Evolutionary conservation across 2,329 filamentous ascomycete species (phyloP).

Genomic region (Colletotrichum chlorophyti): DNA sequence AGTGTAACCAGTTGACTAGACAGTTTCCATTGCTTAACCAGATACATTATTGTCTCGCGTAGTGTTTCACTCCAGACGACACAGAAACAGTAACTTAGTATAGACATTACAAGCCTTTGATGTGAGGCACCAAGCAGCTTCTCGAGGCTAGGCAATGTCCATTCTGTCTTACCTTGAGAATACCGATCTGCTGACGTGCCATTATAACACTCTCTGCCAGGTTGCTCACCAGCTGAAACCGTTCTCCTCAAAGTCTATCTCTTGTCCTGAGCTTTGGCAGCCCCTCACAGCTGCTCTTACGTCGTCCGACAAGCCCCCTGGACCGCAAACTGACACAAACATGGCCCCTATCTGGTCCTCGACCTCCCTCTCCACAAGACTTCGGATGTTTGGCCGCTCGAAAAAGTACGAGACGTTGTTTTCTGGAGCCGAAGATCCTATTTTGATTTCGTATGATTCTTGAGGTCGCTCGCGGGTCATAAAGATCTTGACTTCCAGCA

Average conservation of each 20-base stretch:
- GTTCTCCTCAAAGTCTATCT: constrained; percentile 64
- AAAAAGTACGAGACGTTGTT: constrained; percentile 75
- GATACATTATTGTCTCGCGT: too few relatives aligned
- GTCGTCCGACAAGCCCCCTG: constrained; percentile 61
- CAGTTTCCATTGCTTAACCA: too few relatives aligned
- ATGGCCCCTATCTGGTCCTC: constrained; percentile 70
- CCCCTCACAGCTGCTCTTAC: constrained; percentile 57
- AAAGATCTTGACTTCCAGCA: constrained; percentile 72
- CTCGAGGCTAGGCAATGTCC: too few relatives aligned
- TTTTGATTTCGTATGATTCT: constrained; percentile 68
- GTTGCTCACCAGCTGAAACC: constrained; percentile 51
- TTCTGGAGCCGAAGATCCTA: constrained; percentile 48
- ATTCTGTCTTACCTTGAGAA: too few relatives aligned
- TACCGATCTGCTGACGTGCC: too few relatives aligned
- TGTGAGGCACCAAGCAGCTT: too few relatives aligned
- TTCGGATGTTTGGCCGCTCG: constrained; percentile 68
- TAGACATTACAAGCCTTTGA: too few relatives aligned
- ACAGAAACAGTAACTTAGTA: too few relatives aligned
- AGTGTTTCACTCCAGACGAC: too few relatives aligned
- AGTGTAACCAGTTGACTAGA: too few relatives aligned
- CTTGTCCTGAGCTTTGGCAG: constrained; percentile 47
- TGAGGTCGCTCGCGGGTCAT: constrained; percentile 68
- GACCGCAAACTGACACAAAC: constrained; percentile 67
- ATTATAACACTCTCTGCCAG: too few relatives aligned
- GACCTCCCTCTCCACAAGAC: constrained; percentile 68